Conservation (phyloP, 805 yeast species). For the Limtongia smithiae region DNA sequence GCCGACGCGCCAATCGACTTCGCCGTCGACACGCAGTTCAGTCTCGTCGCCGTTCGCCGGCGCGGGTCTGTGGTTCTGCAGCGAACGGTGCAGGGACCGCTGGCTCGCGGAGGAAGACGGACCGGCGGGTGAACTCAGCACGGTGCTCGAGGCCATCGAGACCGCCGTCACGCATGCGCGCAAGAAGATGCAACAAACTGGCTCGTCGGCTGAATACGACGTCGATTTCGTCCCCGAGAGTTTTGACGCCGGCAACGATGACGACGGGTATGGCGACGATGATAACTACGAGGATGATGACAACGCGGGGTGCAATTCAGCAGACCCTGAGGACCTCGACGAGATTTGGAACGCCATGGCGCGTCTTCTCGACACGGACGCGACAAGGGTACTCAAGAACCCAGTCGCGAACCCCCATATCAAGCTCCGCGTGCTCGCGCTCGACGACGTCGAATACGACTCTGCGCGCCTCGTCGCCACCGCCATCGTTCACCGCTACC, state of each 20-base stretch:
- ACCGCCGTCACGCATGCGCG: slow-evolving; percentile 30
- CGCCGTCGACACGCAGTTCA: no score
- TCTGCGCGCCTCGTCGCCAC: slow-evolving; percentile 48
- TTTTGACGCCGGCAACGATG: neutral
- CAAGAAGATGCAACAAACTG: slow-evolving; percentile 10
- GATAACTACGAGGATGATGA: no score
- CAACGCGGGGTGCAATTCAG: no score
- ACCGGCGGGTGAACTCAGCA: slow-evolving; percentile 38
- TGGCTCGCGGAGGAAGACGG: slow-evolving; percentile 41
- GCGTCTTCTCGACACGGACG: neutral
- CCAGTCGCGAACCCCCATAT: slow-evolving; percentile 14
- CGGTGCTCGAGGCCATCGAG: slow-evolving; percentile 42
- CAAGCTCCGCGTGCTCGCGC: slow-evolving; percentile 39
- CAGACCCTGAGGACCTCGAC: slow-evolving; percentile 5
- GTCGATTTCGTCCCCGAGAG: slow-evolving; percentile 21
- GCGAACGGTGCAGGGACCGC: slow-evolving; percentile 42
- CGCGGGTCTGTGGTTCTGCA: slow-evolving; percentile 54
- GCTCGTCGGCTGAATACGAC: slow-evolving; percentile 6
- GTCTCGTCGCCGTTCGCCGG: slow-evolving; percentile 9
- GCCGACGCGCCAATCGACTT: neutral
- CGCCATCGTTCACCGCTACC: slow-evolving; percentile 27
- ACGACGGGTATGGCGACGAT: no score
- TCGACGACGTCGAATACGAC: slow-evolving; percentile 53
- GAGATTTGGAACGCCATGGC: slow-evolving; percentile 14
- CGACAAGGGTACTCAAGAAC: neutral